Conservation (phyloP, 2,329 filamentous ascomycete genomes). For the Beauveria caledonica region DNA sequence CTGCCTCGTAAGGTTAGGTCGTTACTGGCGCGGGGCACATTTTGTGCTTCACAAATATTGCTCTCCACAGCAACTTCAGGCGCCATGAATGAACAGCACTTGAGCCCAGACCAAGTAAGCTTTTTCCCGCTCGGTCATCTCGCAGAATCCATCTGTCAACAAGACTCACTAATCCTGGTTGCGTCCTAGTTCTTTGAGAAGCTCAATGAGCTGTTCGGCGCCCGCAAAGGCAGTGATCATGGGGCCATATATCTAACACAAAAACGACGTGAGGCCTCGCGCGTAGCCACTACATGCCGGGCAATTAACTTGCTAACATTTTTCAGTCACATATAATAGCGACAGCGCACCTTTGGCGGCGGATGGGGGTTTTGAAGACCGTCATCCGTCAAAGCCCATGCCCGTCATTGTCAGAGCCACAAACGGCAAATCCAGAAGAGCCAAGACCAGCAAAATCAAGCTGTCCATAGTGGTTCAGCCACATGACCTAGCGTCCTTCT, state of each 20-base stretch:
- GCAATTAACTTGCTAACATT: not conserved
- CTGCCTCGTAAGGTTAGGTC: too few relatives aligned
- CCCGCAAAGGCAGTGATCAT: slow-evolving; percentile 59
- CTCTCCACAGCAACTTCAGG: not conserved
- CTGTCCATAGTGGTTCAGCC: slow-evolving; percentile 76
- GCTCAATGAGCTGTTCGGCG: slow-evolving; percentile 59
- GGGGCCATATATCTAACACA: slow-evolving; percentile 69
- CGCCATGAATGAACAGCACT: slow-evolving; percentile 21
- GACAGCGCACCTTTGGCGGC: slow-evolving; percentile 34
- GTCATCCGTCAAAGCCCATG: slow-evolving; percentile 48
- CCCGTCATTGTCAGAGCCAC: slow-evolving; percentile 77
- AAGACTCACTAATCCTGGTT: not conserved
- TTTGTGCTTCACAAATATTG: slow-evolving; percentile 4
- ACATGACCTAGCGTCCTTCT: slow-evolving; percentile 72
- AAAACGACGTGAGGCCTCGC: slow-evolving; percentile 54
- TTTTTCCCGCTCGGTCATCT: not conserved
- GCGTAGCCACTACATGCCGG: not conserved
- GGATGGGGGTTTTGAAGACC: slow-evolving; percentile 51
- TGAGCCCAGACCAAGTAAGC: slow-evolving; percentile 34
- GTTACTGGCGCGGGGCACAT: not conserved
- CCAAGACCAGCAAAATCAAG: slow-evolving; percentile 56
- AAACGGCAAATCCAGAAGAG: slow-evolving; percentile 62
- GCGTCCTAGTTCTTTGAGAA: slow-evolving; percentile 61
- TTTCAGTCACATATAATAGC: slow-evolving; percentile 35
- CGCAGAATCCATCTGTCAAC: not conserved